Conservation (phyloP, 208 protist genomes). For the Trypanosoma brucei region DNA sequence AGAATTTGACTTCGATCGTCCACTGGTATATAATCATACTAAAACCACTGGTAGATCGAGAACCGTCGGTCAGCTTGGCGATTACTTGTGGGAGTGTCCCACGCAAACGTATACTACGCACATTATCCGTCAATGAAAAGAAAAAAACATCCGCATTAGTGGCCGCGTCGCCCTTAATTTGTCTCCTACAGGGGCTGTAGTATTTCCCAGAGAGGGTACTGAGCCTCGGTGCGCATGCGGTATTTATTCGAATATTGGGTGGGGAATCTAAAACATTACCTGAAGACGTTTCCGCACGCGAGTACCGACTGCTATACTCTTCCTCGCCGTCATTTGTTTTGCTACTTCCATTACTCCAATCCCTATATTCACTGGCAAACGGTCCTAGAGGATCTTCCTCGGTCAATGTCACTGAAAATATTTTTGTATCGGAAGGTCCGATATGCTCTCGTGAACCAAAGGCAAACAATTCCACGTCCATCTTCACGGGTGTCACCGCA, state of each 20-base stretch:
- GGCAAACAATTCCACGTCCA: slow-evolving; percentile 26
- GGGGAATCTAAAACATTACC: too few relatives aligned
- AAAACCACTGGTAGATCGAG: slow-evolving; percentile 14
- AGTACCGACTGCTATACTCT: too few relatives aligned
- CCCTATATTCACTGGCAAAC: slow-evolving; percentile 19
- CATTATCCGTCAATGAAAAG: slow-evolving; percentile 53
- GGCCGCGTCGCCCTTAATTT: not conserved
- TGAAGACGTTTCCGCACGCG: too few relatives aligned
- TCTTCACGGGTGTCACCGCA: slow-evolving; percentile 21
- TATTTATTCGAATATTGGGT: slow-evolving; percentile 7
- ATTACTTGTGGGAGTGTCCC: slow-evolving; percentile 36
- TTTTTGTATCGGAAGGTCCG: slow-evolving; percentile 10
- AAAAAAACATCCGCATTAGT: slow-evolving; percentile 1
- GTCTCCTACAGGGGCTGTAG: slow-evolving; percentile 39
- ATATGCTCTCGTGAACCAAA: slow-evolving; percentile 26
- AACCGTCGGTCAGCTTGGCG: not conserved
- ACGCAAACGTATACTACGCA: slow-evolving; percentile 27
- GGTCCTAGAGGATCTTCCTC: slow-evolving; percentile 28
- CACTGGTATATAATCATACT: slow-evolving; percentile 33
- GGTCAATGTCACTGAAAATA: slow-evolving; percentile 19
- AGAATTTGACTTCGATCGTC: slow-evolving; percentile 32
- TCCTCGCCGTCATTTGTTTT: not conserved
- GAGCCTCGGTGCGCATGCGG: slow-evolving; percentile 33
- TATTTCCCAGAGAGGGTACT: slow-evolving; percentile 32
- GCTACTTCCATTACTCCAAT: slow-evolving; percentile 1